Conservation (phyloP, 2,329 filamentous ascomycete genomes). For the Arthrinium puccinioides region DNA sequence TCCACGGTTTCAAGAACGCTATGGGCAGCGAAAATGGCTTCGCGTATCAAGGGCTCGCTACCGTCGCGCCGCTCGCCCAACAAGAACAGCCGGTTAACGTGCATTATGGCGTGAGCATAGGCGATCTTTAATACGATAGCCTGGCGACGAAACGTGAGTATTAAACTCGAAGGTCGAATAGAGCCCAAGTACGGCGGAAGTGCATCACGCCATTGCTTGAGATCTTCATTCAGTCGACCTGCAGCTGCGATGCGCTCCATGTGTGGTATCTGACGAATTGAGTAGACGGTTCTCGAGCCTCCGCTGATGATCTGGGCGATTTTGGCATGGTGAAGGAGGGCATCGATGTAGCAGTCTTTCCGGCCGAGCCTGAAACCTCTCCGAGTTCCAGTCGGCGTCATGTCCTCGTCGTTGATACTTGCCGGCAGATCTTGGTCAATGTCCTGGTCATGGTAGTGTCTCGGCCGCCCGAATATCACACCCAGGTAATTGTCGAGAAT, state of each 20-base stretch:
- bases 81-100: constrained; percentile 47
- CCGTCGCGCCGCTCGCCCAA: constrained; percentile 26
- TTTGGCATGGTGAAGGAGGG: constrained; percentile 30
- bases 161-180: constrained; percentile 35
- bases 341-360: constrained; percentile 43
- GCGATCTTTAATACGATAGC: constrained; percentile 46
- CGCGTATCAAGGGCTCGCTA: constrained; percentile 26
- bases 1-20: constrained; percentile 36
- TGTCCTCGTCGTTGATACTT: constrained; percentile 48
- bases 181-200: constrained; percentile 33
- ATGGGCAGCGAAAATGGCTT: constrained; percentile 24
- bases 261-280: constrained; percentile 26
- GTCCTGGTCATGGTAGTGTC: constrained; percentile 55
- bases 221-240: constrained; percentile 26
- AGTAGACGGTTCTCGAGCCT: constrained; percentile 23
- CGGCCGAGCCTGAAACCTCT: constrained; percentile 12
- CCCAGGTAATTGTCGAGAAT: constrained; percentile 56
- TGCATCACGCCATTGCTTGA: constrained; percentile 30
- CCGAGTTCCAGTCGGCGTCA: constrained; percentile 34
- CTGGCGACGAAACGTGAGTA: constrained; percentile 38
- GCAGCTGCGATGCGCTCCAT: constrained; percentile 28
- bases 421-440: constrained; percentile 55
- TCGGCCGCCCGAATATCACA: constrained; percentile 54
- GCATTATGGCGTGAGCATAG: constrained; percentile 47
- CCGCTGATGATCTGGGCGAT: constrained; percentile 2